These are phyloP conservation scores for Moesziomyces sp. DNA, from an alignment of 1,284 basidiomycete species.

Conservation along the genomic window DNA sequence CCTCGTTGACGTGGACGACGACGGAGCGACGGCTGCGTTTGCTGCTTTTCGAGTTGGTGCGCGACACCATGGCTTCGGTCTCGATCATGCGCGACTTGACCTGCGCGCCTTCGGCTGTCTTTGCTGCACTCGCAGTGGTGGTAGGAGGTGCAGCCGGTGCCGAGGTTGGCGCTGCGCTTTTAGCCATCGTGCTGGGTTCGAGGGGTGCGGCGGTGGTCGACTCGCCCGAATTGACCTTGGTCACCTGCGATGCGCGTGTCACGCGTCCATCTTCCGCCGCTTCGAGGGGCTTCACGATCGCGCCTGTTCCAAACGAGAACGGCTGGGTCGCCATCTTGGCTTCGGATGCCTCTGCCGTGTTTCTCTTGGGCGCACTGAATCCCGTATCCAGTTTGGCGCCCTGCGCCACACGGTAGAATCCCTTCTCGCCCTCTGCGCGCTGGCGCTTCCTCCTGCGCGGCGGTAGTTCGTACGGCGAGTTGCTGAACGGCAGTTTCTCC, in stretches of 20 bases:
- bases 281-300: neutral
- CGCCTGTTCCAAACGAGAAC: no score
- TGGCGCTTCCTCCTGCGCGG: slow-evolving; percentile 3
- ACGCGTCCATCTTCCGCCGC: slow-evolving; percentile 16
- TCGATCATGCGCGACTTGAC: slow-evolving; percentile 33
- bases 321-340: no score
- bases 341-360: neutral
- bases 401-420: slow-evolving; percentile 28
- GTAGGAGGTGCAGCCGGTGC: neutral
- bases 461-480: slow-evolving; percentile 13
- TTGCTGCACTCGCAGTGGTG: neutral
- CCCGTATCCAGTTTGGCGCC: slow-evolving; percentile 17
- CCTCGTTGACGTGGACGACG: slow-evolving; percentile 35
- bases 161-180: neutral
- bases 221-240: slow-evolving; percentile 25
- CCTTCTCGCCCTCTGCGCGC: slow-evolving; percentile 13
- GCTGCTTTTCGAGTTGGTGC: slow-evolving; percentile 41
- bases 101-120: neutral
- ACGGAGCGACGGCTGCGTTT: slow-evolving; percentile 20
- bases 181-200: neutral
- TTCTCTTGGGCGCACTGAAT: neutral
- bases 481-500: slow-evolving; percentile 35
- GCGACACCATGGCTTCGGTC: slow-evolving; percentile 12
- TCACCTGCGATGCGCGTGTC: slow-evolving; percentile 26
- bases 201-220: neutral